Conservation (phyloP, 352 stramenopile species). For the Pythium aphanidermatum region DNA sequence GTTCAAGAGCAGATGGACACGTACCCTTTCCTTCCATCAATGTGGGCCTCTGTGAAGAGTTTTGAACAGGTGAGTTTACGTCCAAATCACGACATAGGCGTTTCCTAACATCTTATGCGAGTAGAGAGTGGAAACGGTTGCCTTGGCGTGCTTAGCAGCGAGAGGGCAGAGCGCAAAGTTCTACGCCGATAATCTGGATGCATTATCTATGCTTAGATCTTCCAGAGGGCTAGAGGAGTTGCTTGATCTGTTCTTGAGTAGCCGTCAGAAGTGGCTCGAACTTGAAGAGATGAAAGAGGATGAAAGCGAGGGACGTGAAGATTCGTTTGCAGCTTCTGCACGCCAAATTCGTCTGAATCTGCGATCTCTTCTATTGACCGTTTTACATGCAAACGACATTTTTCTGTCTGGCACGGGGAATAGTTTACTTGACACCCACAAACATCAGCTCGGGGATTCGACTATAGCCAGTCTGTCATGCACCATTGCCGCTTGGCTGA, state of each 20-base stretch:
- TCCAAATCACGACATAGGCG: too few species aligned
- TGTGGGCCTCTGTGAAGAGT: constrained; percentile 62
- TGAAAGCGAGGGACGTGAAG: constrained; percentile 5
- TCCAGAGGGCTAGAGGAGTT: constrained; percentile 26
- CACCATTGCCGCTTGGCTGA: not conserved
- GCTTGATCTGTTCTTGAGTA: constrained; percentile 38
- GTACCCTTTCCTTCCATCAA: constrained; percentile 59
- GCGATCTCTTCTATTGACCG: constrained; percentile 46
- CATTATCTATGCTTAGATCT: constrained; percentile 33
- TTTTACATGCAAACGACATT: constrained; percentile 49
- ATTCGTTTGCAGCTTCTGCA: constrained; percentile 18
- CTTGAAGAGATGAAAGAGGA: constrained; percentile 1
- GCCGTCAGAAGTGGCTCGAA: constrained; percentile 50
- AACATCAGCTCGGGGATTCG: too few species aligned
- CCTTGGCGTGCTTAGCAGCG: constrained; percentile 41
- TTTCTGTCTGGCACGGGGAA: constrained; percentile 40
- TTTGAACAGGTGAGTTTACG: constrained; percentile 52
- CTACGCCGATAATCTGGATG: constrained; percentile 60
- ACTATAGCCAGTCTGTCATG: too few species aligned
- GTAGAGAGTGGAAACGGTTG: constrained; percentile 44
- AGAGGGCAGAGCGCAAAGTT: constrained; percentile 48
- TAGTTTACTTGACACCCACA: too few species aligned
- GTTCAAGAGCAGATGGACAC: constrained; percentile 11
- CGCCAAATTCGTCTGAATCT: constrained; percentile 46
- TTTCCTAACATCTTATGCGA: constrained; percentile 1